Evolutionary conservation across 2,329 filamentous ascomycete species (phyloP), one percentile per base, ranked within the genome.

Genomic region (Pseudocercospora pini-densiflorae): DNA sequence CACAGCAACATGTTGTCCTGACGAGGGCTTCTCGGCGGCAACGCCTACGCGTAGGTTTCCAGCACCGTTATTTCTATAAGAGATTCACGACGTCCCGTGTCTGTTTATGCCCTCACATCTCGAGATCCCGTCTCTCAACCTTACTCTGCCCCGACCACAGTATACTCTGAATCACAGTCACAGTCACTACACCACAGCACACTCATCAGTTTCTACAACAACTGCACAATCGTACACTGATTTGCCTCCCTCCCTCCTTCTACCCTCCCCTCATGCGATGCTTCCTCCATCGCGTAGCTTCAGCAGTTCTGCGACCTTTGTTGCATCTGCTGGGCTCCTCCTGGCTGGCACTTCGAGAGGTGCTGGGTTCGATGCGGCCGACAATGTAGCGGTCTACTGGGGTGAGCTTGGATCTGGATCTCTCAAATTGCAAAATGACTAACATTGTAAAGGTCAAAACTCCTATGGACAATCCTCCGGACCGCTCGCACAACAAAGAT

Each of bases 391-490:
- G 21, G 55, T 53, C 14, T 67, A 65, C 27, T 67, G 64, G 67
- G 65, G n/a, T 59, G 33, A 29, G 31, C 33, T 29, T 12, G 19
- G 40, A n/a, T 8, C 8, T 29, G 12, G n/a, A 19, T 10, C 8
- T 29, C 14, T 29, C 21, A 31, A 2, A 19, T 7, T 12, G 7
- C 2, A 19, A 40, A 33, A 29, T 29, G 27, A 29, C 27, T 3
- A 29, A 29, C 3, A 33, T n/a, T n/a, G n/a, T n/a, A 9, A 3
- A 69, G 68, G 69, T 9, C 89, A 91, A 74, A 91, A 91, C 75
- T 91, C 88, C 0, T 83, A 81, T 68, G 79, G 81, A 9, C 80
- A 83, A 65, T 80, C 80, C 3, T 77, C 73, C 19, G 82, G 83
- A 2, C 69, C 78, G 7, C 70, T 79, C 19, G 80, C 82, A 2